phyloP scores from a whole-genome alignment of 129 eudicot genomes.

The Saussurea involucrata region DNA sequence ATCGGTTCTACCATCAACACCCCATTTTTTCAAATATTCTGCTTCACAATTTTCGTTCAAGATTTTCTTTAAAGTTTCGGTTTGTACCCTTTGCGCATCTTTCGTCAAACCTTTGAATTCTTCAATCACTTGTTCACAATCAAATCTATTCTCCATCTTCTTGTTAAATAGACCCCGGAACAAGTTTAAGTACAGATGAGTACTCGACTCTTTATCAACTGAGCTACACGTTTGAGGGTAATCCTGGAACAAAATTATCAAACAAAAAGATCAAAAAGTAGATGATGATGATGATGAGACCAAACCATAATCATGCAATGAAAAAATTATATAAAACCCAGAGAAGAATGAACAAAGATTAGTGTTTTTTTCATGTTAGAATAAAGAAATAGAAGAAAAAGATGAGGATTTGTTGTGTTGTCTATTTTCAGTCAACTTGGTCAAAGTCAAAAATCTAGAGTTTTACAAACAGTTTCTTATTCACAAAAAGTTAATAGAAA shows the following conservation, averaged over 20 bases:
- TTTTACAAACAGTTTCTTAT: not conserved
- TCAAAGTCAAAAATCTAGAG: not conserved
- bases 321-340: not conserved
- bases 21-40: conserved; percentile 62
- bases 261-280: not conserved
- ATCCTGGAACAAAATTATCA: not conserved
- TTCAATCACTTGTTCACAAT: conserved; percentile 41
- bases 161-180: not conserved
- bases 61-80: conserved; percentile 63
- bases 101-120: conserved; percentile 71
- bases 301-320: not conserved
- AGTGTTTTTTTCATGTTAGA: not conserved
- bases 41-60: conserved; percentile 61
- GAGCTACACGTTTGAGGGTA: not conserved
- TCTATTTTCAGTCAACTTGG: not conserved
- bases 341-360: not conserved
- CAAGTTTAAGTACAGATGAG: not conserved
- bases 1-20: conserved; percentile 65
- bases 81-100: conserved; percentile 74
- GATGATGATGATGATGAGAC: not conserved
- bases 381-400: not conserved
- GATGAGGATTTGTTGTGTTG: not conserved
- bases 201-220: not conserved
- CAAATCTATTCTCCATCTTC: conserved; percentile 50
- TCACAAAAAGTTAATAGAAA: not conserved